A percentile compares a stretch with the other conserved stretches of the same genome.
These are phyloP conservation scores for Eurotiales sp. DNA, from an alignment of 2,329 filamentous ascomycete genomes.

Conservation along the genomic window DNA sequence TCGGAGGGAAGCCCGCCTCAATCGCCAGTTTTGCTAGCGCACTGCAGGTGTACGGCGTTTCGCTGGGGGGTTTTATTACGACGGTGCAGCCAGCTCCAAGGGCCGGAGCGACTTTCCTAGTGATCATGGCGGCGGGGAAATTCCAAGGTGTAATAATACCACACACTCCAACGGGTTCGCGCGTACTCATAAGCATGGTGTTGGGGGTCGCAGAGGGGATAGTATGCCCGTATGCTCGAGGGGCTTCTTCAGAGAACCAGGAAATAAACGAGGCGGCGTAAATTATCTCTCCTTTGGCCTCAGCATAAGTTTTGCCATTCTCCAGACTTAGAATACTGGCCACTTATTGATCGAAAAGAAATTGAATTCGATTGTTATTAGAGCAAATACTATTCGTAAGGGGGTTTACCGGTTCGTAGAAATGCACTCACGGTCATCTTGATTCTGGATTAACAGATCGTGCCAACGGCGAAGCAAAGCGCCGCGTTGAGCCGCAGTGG, in stretches of 20 bases:
- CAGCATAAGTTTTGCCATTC: slow-evolving; percentile 63
- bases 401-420: no score
- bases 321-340: no score
- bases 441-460: no score
- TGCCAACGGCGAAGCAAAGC: no score
- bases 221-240: slow-evolving; percentile 48
- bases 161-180: slow-evolving; percentile 24
- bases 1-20: slow-evolving; percentile 16
- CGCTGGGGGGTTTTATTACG: slow-evolving; percentile 59
- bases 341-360: no score
- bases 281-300: slow-evolving; percentile 51
- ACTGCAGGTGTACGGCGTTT: slow-evolving; percentile 79
- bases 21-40: slow-evolving; percentile 42
- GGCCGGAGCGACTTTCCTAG: slow-evolving; percentile 25
- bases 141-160: slow-evolving; percentile 24
- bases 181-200: slow-evolving; percentile 16
- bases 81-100: slow-evolving; percentile 21
- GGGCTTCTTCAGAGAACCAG: slow-evolving; percentile 45
- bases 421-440: no score
- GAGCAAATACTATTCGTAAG: no score
- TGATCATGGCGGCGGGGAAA: slow-evolving; percentile 16
- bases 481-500: no score
- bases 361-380: no score
- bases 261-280: slow-evolving; percentile 52
- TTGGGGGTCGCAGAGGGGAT: slow-evolving; percentile 31